Evolutionary conservation across 495 filamentous ascomycete genomes (phyloP), one percentile per base, ranked within the genome.

Genomic region (Podospora comata): DNA sequence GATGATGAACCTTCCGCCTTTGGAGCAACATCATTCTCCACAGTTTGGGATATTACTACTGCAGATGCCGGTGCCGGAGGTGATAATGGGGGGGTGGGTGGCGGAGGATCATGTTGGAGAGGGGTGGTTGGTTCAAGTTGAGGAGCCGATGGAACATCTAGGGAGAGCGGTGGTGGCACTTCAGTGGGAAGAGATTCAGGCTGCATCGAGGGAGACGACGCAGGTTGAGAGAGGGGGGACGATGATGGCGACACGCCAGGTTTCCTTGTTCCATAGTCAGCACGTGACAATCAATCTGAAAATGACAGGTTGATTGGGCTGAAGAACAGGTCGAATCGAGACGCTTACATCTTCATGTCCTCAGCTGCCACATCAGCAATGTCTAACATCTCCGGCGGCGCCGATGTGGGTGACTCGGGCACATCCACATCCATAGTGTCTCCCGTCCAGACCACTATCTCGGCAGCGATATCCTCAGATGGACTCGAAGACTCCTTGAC

Each of bases 361-460:
- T 61, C 59, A 5, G 11, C 30, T 61, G 6, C 59, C 26, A 28
- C 59, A 28, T 18, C 16, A 18, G 59, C n/a, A 11, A n/a, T 5
- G 16, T 61, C 18, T 61, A 26, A 30, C 13, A 30, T 61, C 59
- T 28, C 20, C 23, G 59, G 59, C 26, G 39, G 39, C 30, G 28
- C 61, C 18, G 61, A 32, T n/a, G 28, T n/a, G 56, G 63, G 65
- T 60, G 68, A 64, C 44, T 60, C 67, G 39, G 65, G 64, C 7
- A 67, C 67, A 53, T 72, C 72, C 28, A 34, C 60, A 26, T 78
- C 71, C 76, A 78, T 78, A 16, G 2, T 48, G 4, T 73, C 67
- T 23, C 72, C 78, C 11, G 77, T 80, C 73, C 78, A 75, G 32
- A 79, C 78, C 5, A 79, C 70, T 20, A 80, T 80, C 68, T 80